phyloP scores from a whole-genome alignment of 2,329 filamentous ascomycete species.

The Eurotiales sp. region DNA sequence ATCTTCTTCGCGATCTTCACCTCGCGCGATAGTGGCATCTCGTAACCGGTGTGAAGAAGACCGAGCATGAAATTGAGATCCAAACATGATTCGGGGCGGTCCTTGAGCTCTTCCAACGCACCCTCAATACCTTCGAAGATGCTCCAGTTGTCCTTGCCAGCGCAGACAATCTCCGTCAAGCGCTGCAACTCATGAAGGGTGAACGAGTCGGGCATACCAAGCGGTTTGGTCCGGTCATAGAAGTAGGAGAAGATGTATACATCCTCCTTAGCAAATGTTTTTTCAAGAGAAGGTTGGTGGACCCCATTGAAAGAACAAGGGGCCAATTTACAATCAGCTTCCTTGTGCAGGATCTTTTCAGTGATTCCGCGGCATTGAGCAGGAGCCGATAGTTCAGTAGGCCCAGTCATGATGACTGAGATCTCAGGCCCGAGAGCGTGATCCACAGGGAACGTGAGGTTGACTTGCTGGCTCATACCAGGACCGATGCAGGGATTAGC shows the following conservation, averaged over 20 bases:
- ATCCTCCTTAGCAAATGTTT: conserved; percentile 88
- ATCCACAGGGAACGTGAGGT: conserved; percentile 64
- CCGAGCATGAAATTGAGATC: conserved; percentile 97
- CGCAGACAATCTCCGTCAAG: conserved; percentile 78
- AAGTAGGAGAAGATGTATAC: conserved; percentile 98
- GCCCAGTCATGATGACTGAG: conserved; percentile 84
- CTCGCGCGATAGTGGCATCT: conserved; percentile 94
- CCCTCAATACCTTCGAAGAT: conserved; percentile 72
- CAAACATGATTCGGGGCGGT: conserved; percentile 84
- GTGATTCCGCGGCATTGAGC: conserved; percentile 87
- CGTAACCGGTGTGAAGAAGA: conserved; percentile 89
- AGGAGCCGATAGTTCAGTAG: conserved; percentile 62
- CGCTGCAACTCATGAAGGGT: conserved; percentile 86
- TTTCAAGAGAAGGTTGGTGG: conserved; percentile 84
- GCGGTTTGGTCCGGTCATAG: conserved; percentile 86
- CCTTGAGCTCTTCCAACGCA: conserved; percentile 74
- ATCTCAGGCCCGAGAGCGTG: conserved; percentile 63
- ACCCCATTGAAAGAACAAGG: conserved; percentile 99
- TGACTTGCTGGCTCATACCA: conserved; percentile 70
- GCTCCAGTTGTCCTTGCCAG: conserved; percentile 72
- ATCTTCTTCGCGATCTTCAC: conserved; percentile 99
- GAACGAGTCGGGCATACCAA: conserved; percentile 98
- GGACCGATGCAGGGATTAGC: conserved; percentile 83
- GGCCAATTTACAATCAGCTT: conserved; percentile 71
- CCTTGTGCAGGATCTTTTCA: conserved; percentile 88